Evolutionary conservation across 345 rosid species (phyloP).

Genomic region (Carallia pectinifolia): DNA sequence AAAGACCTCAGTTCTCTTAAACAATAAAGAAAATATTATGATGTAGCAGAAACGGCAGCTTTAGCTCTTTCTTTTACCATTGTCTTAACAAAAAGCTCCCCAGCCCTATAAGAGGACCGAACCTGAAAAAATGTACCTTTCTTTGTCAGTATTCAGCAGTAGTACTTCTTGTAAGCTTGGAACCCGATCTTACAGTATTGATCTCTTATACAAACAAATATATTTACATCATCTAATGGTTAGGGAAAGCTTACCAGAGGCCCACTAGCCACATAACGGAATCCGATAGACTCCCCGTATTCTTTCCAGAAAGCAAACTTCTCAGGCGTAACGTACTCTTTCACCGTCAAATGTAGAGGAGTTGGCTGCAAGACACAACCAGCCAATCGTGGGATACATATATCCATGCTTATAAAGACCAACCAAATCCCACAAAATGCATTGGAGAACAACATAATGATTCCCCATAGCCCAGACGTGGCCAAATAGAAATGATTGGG

Average conservation of each 20-base stretch:
- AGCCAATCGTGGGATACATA: not conserved
- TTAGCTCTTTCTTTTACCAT: conserved; percentile 74
- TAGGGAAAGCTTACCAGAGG: conserved; percentile 65
- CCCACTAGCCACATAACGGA: conserved; percentile 94
- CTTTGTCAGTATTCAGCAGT: not conserved
- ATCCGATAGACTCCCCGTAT: conserved; percentile 93
- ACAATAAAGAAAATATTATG: conserved; percentile 5
- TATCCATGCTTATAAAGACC: not conserved
- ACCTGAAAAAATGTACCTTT: conserved; percentile 46
- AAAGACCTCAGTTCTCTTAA: no score
- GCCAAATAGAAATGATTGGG: no score
- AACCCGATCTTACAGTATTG: not conserved
- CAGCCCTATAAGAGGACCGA: conserved; percentile 92
- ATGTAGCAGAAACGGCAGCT: conserved; percentile 6
- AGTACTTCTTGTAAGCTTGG: not conserved
- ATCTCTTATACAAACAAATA: not conserved
- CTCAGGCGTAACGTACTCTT: conserved; percentile 92
- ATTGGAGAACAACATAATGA: not conserved
- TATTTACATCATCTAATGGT: not conserved
- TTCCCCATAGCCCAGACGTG: not conserved
- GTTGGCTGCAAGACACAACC: conserved; percentile 67
- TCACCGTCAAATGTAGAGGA: conserved; percentile 89
- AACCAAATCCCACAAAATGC: not conserved
- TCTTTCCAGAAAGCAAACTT: conserved; percentile 93
- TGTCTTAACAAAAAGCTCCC: conserved; percentile 89